Base-by-base conservation (phyloP, 1,139 yeast species). In the Saccharomyces hybrid region DNA sequence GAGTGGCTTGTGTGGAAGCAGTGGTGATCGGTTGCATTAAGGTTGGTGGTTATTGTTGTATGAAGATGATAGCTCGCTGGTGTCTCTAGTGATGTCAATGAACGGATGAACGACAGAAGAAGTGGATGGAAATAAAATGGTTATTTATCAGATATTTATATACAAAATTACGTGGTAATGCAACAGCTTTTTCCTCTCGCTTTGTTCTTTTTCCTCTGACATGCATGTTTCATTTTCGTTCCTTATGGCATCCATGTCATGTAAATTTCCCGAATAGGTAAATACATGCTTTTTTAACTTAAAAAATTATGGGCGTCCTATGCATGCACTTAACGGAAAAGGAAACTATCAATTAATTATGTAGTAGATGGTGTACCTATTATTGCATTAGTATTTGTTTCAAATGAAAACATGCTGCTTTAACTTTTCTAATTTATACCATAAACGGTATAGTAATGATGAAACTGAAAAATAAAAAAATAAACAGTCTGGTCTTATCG, bases 21-120 rank as follows among this genome's bases (percentile, higher is more conserved):
- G 57, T 54, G 16, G 62, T 55, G 55, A 63, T 56, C 57, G 69
- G 67, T 60, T 64, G 66, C 69, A 66, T 65, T 57, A 46, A 55
- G 11, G 16, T 38, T 9, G 7, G 9, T 38, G 9, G 16, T 16
- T 38, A 3, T 11, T 38, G 23, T 16, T 38, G 8, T 38, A 25
- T 19, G 11, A n/a, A 6, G 25, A 13, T 5, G 11, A 5, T 9
- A 9, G 44, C 11, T 16, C 9, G 11, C 19, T 9, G 25, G 19
- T 38, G 44, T 9, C 16, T 23, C 13, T 38, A 38, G 9, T 38
- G 44, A 16, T 38, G 16, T 16, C 25, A 9, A 38, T 16, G 26
- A 19, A 38, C 6, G 26, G 13, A 38, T 6, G 11, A 19, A 28
- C 11, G 44, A 19, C 16, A 38, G 6, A 38, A 11, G 16, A 19